phyloP scores from a whole-genome alignment of 2,329 filamentous ascomycete genomes.

The Fusarium nisikadoi region DNA sequence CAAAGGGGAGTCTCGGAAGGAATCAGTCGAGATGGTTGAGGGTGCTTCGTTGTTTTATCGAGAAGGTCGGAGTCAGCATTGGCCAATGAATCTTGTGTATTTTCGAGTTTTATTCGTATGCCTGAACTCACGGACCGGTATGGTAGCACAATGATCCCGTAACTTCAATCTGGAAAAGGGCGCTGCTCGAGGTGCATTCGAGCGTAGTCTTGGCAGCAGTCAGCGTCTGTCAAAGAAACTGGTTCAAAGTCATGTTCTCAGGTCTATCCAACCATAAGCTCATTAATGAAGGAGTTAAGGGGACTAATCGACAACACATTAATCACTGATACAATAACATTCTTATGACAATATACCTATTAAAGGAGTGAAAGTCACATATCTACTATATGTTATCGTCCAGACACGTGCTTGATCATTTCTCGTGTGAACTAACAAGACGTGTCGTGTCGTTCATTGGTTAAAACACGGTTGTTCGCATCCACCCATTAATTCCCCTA shows the following conservation, averaged over 20 bases:
- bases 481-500: slow-evolving; percentile 11
- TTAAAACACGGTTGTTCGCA: slow-evolving; percentile 29
- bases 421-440: neutral
- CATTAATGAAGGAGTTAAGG: neutral
- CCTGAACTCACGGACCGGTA: neutral
- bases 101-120: neutral
- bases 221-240: neutral
- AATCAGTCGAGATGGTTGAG: neutral
- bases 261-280: neutral
- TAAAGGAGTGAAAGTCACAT: neutral
- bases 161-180: neutral
- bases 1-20: neutral
- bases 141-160: neutral
- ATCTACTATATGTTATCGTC: neutral
- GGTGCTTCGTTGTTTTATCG: neutral
- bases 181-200: neutral
- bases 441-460: slow-evolving; percentile 22
- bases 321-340: neutral
- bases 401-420: neutral
- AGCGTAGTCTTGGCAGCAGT: neutral
- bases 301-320: neutral
- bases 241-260: neutral
- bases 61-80: neutral
- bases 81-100: neutral
- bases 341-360: neutral